Base-by-base conservation (phyloP, 2,329 filamentous ascomycete genomes). In the Cordyceps farinosa region DNA sequence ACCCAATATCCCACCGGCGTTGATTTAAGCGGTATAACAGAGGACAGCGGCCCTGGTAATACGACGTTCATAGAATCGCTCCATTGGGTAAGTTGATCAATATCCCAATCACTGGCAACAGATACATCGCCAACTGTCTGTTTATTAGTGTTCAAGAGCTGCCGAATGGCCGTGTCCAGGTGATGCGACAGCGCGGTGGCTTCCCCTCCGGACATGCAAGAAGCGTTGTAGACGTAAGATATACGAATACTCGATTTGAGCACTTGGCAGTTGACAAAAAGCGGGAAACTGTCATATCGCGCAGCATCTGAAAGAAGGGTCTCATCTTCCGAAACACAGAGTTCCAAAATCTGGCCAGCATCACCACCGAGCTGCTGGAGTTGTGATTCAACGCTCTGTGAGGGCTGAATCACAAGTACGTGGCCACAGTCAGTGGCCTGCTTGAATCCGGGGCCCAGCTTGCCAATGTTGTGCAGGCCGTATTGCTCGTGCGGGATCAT, bases 401-500 rank as follows among this genome's bases (percentile, higher is more conserved):
- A 52, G 2, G 65, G 65, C 44, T 67, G 66, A 3, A 67, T 59
- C 7, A 67, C 64, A 15, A 67, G 65, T 2, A 65, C 62, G 5
- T 65, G 57, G 34, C 65, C 64, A 48, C 66, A 67, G 44, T 59
- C 40, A n/a, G 62, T 63, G 10, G 53, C 66, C 1, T 47, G 8
- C 13, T 42, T 47, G 8, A 58, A 47, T 13, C 59, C 62, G 1
- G 54, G 40, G n/a, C 52, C 56, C 32, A 65, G 38, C 3, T 59
- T 54, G 15, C 51, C 47, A 80, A 55, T 67, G 22, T 71, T 67
- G n/a, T 70, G 68, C 8, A 76, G 63, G 5, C 71, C 70, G 15
- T 70, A 66, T 27, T 74, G 67, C 63, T 72, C 73, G 44, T 59
- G 69, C 0, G 68, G 65, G 11, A 70, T 69, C 67, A 71, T 70